Evolutionary conservation across 1,139 yeast species (phyloP).

Genomic region (Blastobotrys persicus): DNA sequence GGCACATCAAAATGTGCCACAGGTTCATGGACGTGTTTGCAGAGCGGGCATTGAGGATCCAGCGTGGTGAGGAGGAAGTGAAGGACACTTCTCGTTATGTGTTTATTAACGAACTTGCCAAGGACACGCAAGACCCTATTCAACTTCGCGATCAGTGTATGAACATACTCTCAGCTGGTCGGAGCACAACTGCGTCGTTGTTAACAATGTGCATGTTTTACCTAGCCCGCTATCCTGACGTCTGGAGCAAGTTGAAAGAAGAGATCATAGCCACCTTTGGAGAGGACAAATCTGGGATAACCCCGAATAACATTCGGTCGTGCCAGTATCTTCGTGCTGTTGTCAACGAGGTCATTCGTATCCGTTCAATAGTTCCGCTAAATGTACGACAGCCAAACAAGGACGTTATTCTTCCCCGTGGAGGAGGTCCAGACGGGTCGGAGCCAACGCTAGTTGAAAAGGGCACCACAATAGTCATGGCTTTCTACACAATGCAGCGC

Average conservation of each 20-base stretch:
- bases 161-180: conserved; percentile 51
- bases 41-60: conserved; percentile 23
- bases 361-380: conserved; percentile 32
- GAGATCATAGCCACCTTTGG: conserved; percentile 34
- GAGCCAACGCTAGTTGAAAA: conserved; percentile 38
- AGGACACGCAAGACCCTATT: conserved; percentile 47
- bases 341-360: conserved; percentile 32
- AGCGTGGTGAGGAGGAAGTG: not conserved
- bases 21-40: conserved; percentile 35
- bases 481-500: conserved; percentile 47
- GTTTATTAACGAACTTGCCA: conserved; percentile 45
- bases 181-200: conserved; percentile 54
- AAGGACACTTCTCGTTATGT: conserved; percentile 17
- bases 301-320: conserved; percentile 48
- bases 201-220: conserved; percentile 47
- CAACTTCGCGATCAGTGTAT: conserved; percentile 51
- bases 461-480: conserved; percentile 33
- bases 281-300: conserved; percentile 22
- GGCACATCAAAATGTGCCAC: conserved; percentile 29
- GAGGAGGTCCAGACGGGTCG: conserved; percentile 47
- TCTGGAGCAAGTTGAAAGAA: conserved; percentile 40
- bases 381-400: conserved; percentile 31
- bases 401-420: conserved; percentile 47
- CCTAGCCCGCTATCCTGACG: conserved; percentile 44
- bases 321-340: conserved; percentile 32